A percentile compares a stretch with the other conserved stretches of the same genome.
These are phyloP conservation scores for Blastocystis sp. DNA, from an alignment of 352 stramenopile species.

Conservation along the genomic window DNA sequence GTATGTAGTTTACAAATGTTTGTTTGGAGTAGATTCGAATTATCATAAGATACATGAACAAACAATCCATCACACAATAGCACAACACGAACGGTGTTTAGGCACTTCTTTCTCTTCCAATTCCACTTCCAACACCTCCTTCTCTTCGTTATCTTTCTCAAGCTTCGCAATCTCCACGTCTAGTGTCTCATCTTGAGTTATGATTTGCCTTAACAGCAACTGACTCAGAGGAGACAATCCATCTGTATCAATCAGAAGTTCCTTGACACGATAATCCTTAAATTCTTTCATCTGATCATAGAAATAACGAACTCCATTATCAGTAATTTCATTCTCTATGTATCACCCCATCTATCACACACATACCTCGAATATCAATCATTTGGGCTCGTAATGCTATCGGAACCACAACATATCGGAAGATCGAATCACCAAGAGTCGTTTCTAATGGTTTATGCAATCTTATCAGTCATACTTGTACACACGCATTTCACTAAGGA, in stretches of 20 bases:
- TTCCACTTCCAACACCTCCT: not conserved
- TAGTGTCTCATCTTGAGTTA: not conserved
- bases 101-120: not conserved
- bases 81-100: not conserved
- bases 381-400: not conserved
- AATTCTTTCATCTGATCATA: not conserved
- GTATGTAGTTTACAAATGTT: not conserved
- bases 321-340: slow-evolving; percentile 1
- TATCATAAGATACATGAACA: not conserved
- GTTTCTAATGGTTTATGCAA: not conserved
- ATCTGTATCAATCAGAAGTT: not conserved
- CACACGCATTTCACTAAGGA: not conserved
- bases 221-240: not conserved
- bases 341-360: too few relatives aligned
- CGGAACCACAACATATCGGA: slow-evolving; percentile 3
- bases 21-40: not conserved
- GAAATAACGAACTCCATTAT: not conserved
- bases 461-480: not conserved
- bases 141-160: not conserved
- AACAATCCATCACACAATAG: slow-evolving; percentile 12
- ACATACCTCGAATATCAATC: slow-evolving; percentile 6
- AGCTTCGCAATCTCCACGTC: not conserved
- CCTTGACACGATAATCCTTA: not conserved
- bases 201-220: not conserved
- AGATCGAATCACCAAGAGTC: not conserved